phyloP scores from a whole-genome alignment of 108 stramenopile species.

The Pseudonitzschia multiseries region DNA sequence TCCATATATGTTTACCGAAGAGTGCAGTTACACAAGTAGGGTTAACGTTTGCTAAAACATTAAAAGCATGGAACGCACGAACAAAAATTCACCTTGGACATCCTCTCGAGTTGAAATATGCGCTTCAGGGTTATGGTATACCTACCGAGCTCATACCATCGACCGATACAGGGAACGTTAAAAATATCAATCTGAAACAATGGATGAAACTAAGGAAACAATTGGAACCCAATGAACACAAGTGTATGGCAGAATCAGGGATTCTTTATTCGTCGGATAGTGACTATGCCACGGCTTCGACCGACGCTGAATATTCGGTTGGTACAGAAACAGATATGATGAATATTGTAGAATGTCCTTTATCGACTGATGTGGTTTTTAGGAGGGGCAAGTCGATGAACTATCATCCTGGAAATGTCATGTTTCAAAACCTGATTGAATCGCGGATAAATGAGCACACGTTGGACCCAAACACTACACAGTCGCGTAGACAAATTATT shows the following conservation, averaged over 20 bases:
- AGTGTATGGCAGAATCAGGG: too few relatives aligned
- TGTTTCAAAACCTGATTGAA: constrained; percentile 13
- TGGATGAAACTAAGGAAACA: constrained; percentile 11
- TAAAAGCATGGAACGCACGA: not conserved
- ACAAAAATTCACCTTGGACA: constrained; percentile 1
- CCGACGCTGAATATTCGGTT: not conserved
- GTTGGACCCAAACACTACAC: not conserved
- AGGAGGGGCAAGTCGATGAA: constrained; percentile 4
- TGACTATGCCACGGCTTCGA: not conserved
- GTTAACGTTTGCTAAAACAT: not conserved
- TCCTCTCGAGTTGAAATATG: not conserved
- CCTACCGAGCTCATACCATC: constrained; percentile 14
- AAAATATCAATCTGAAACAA: constrained; percentile 1
- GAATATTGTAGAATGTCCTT: constrained; percentile 11
- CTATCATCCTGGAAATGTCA: constrained; percentile 4
- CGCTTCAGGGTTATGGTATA: constrained; percentile 4
- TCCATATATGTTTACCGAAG: not conserved
- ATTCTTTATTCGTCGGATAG: not conserved
- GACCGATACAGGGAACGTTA: constrained; percentile 13
- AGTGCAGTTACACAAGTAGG: too few relatives aligned
- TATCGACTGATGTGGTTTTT: constrained; percentile 14
- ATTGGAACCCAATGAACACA: not conserved
- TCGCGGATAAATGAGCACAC: constrained; percentile 4
- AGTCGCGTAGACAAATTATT: not conserved
- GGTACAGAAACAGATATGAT: not conserved